Percentiles rank a stretch among this genome's conserved stretches.
phyloP scores from a whole-genome alignment of 2,329 filamentous ascomycete genomes.

The Diaporthe capsici region DNA sequence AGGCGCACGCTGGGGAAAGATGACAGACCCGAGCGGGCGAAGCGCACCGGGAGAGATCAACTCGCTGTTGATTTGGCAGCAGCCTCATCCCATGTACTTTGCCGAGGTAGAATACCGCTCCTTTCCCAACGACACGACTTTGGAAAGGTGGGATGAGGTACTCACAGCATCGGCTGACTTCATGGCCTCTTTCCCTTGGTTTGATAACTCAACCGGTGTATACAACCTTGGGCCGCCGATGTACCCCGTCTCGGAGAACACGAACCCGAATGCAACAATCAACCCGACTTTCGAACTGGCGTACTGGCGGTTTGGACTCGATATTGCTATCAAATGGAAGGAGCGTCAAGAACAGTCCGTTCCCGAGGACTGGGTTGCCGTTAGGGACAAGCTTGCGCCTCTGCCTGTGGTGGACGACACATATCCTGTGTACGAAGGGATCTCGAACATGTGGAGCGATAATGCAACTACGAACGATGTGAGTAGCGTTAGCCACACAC shows the following conservation, averaged over 20 bases:
- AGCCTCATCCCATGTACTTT: constrained; percentile 73
- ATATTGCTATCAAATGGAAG: constrained; percentile 68
- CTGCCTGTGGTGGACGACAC: constrained; percentile 64
- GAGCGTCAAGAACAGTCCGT: constrained; percentile 58
- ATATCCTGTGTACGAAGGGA: constrained; percentile 69
- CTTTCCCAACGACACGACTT: constrained; percentile 57
- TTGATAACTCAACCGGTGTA: constrained; percentile 62
- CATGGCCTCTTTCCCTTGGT: constrained; percentile 71
- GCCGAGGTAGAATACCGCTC: constrained; percentile 68
- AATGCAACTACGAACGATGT: constrained; percentile 55
- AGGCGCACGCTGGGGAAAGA: constrained; percentile 65
- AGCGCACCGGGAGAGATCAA: constrained; percentile 73
- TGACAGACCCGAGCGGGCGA: constrained; percentile 69
- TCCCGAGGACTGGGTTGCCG: constrained; percentile 61
- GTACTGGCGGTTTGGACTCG: constrained; percentile 73
- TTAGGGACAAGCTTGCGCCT: constrained; percentile 66
- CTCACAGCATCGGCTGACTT: constrained; percentile 68
- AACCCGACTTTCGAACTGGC: constrained; percentile 73
- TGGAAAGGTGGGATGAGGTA: constrained; percentile 67
- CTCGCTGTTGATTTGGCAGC: constrained; percentile 73
- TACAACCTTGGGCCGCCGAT: constrained; percentile 65
- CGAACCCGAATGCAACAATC: constrained; percentile 67
- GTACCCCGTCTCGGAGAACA: constrained; percentile 68
- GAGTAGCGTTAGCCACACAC: neutral
- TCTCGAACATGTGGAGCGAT: constrained; percentile 58